Evolutionary conservation across 257 asterid genomes (phyloP).

Genomic region (Rubia yunnanensis): DNA sequence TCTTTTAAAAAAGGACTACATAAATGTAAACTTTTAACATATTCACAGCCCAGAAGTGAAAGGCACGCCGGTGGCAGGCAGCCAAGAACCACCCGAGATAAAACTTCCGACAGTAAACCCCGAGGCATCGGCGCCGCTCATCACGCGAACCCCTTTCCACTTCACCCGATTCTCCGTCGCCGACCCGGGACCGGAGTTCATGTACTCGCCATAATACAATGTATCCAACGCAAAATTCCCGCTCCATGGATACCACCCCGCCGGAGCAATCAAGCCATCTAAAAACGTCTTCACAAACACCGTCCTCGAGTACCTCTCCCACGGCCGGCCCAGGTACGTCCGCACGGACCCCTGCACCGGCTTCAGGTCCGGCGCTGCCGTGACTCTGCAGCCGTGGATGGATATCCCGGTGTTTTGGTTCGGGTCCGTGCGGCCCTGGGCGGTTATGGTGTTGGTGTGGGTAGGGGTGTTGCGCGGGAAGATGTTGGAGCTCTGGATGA

Average conservation of each 20-base stretch:
- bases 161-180: slow-evolving; percentile 49
- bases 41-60: slow-evolving; percentile 23
- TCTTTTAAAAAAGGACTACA: no score
- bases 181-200: slow-evolving; percentile 73
- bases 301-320: slow-evolving; percentile 64
- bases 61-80: slow-evolving; percentile 55
- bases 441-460: slow-evolving; percentile 29
- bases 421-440: slow-evolving; percentile 74
- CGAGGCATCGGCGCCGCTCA: slow-evolving; percentile 32
- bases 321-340: slow-evolving; percentile 74
- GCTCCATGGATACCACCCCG: slow-evolving; percentile 85
- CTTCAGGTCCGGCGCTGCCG: slow-evolving; percentile 48
- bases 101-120: slow-evolving; percentile 53
- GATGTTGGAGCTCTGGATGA: slow-evolving; percentile 66
- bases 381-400: slow-evolving; percentile 49
- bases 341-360: slow-evolving; percentile 38
- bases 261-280: slow-evolving; percentile 48
- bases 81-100: slow-evolving; percentile 58
- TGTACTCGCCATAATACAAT: slow-evolving; percentile 66
- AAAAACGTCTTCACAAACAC: slow-evolving; percentile 49
- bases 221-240: slow-evolving; percentile 62
- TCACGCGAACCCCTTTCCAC: slow-evolving; percentile 25
- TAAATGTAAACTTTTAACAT: no score
- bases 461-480: slow-evolving; percentile 55
- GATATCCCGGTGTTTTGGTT: slow-evolving; percentile 74